Percentiles rank a stretch among this genome's conserved stretches.
Conservation (phyloP, 2,329 filamentous ascomycete species). For the Botrytis elliptica region DNA sequence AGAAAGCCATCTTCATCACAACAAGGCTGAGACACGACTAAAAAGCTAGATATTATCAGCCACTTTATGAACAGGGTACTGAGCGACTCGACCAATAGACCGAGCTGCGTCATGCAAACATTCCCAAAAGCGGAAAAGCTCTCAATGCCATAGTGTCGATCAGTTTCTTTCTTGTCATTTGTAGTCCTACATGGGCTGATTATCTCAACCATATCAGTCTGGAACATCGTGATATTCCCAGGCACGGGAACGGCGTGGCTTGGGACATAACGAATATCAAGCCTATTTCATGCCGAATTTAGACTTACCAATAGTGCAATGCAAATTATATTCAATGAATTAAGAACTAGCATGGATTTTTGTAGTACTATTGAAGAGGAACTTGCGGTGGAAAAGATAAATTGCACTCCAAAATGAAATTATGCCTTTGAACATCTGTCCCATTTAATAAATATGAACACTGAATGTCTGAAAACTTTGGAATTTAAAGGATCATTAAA, state of each 20-base stretch:
- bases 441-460: background rate
- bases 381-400: background rate
- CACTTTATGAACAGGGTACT: background rate
- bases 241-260: conserved; percentile 1
- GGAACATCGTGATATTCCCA: background rate
- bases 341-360: background rate
- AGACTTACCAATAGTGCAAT: background rate
- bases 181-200: background rate
- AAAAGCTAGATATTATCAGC: background rate
- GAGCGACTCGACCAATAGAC: background rate
- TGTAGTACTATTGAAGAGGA: background rate
- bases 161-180: background rate
- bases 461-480: background rate
- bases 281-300: background rate
- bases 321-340: background rate
- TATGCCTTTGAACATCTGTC: background rate
- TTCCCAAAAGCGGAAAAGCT: background rate
- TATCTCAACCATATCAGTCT: background rate
- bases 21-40: conserved; percentile 13
- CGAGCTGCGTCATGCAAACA: background rate
- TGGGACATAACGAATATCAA: background rate
- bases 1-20: conserved; percentile 4
- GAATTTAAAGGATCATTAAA: background rate
- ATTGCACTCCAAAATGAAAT: background rate
- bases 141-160: background rate